phyloP scores from a whole-genome alignment of 768 basidiomycete species.

The Mycena sanguinolenta region DNA sequence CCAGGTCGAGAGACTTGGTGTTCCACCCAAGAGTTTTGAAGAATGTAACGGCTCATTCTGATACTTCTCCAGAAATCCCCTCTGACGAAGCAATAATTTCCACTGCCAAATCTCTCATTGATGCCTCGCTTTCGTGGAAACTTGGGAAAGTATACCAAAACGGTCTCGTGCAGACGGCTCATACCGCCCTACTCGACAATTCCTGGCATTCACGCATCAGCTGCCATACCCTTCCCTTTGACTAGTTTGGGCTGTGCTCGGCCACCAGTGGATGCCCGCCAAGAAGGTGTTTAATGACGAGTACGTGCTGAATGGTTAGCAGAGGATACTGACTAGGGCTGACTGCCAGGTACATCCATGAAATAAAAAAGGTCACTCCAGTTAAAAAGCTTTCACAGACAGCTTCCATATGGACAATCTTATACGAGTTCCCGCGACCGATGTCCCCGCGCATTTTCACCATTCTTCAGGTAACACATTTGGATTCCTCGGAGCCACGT shows the following conservation, averaged over 20 bases:
- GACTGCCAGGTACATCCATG: slow-evolving; percentile 15
- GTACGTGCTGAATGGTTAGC: slow-evolving; percentile 1
- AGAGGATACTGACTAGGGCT: background rate
- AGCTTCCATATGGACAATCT: slow-evolving; percentile 14
- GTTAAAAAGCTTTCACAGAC: slow-evolving; percentile 16
- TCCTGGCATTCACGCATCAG: slow-evolving; percentile 13
- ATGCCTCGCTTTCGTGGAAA: slow-evolving; percentile 10
- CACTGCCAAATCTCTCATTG: slow-evolving; percentile 2
- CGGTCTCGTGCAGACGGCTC: slow-evolving; percentile 2
- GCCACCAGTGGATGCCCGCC: slow-evolving; percentile 13
- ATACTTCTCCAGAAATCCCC: slow-evolving; percentile 11
- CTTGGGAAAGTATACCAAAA: slow-evolving; percentile 8
- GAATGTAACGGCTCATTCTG: background rate
- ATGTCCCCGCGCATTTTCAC: slow-evolving; percentile 20
- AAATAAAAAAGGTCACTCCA: slow-evolving; percentile 14
- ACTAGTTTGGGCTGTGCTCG: slow-evolving; percentile 17
- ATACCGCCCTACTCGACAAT: slow-evolving; percentile 5
- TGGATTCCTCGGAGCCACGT: slow-evolving; percentile 10
- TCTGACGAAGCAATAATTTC: slow-evolving; percentile 13
- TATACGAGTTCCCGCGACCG: slow-evolving; percentile 8
- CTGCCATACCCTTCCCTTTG: slow-evolving; percentile 15
- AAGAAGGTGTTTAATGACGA: slow-evolving; percentile 23
- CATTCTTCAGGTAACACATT: slow-evolving; percentile 15
- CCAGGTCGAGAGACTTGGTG: no score
- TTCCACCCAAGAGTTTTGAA: no score